Conservation (phyloP, 1,284 basidiomycete species). For the Microbotryomycetes sp. region DNA sequence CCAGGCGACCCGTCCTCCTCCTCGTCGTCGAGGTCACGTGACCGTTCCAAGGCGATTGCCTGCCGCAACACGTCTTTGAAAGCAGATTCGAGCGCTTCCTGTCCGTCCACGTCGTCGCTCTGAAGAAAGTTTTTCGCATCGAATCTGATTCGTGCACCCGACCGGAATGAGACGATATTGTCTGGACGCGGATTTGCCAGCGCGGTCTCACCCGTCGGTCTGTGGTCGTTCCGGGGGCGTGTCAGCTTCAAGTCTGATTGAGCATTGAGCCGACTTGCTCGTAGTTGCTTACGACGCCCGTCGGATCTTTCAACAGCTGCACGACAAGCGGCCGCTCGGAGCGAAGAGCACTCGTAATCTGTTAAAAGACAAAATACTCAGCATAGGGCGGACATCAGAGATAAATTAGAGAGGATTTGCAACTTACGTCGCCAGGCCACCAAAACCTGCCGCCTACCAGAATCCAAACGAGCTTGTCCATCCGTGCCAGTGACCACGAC, state of each 20-base stretch:
- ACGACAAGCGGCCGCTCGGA: too few relatives aligned
- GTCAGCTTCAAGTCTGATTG: too few relatives aligned
- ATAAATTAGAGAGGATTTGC: too few relatives aligned
- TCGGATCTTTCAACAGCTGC: too few relatives aligned
- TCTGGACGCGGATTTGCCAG: not conserved
- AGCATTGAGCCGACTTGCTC: too few relatives aligned
- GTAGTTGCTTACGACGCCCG: too few relatives aligned
- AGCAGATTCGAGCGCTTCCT: not conserved
- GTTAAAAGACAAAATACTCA: too few relatives aligned
- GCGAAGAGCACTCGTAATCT: too few relatives aligned
- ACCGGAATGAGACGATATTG: not conserved
- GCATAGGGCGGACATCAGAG: too few relatives aligned
- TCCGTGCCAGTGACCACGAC: not conserved
- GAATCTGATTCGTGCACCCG: not conserved
- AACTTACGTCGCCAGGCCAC: not conserved
- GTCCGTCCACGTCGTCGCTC: not conserved
- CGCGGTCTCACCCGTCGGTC: not conserved
- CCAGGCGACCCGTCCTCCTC: not conserved
- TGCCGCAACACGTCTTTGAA: not conserved
- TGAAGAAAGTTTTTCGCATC: not conserved
- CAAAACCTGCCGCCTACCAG: not conserved
- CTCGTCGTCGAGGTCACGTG: not conserved
- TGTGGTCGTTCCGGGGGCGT: too few relatives aligned
- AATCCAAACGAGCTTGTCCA: not conserved
- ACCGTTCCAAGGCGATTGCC: not conserved